Evolutionary conservation across 441 rosid species (phyloP).

Genomic region (Geranium incanum): DNA sequence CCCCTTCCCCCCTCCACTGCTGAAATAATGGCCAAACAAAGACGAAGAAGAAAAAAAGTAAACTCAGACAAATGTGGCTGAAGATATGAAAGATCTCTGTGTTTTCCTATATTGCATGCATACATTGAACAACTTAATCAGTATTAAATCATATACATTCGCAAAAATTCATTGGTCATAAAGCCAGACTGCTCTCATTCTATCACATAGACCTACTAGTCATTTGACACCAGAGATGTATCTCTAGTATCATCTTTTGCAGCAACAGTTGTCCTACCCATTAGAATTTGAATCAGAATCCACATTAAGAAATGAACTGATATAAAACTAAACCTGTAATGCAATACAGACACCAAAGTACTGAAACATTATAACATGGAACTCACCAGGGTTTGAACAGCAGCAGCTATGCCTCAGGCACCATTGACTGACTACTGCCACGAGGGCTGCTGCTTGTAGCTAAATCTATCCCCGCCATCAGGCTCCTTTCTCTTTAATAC

Average conservation of each 20-base stretch:
- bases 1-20: neutral
- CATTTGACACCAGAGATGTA: too few relatives aligned
- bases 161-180: neutral
- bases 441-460: slow-evolving; percentile 32
- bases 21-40: neutral
- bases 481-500: slow-evolving; percentile 43
- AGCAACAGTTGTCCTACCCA: neutral
- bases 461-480: slow-evolving; percentile 25
- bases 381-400: neutral
- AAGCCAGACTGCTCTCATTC: neutral
- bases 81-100: neutral
- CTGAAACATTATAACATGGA: neutral
- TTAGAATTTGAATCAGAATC: neutral
- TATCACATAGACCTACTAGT: neutral
- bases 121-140: neutral
- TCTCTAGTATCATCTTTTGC: too few relatives aligned
- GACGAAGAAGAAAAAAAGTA: neutral
- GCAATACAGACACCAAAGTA: too few relatives aligned
- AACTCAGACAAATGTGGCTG: neutral
- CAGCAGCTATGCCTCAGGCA: neutral
- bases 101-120: neutral
- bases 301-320: neutral
- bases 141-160: neutral
- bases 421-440: slow-evolving; percentile 28
- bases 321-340: too few relatives aligned